Evolutionary conservation across 495 filamentous ascomycete species (phyloP).

Genomic region (Pyrenopolyporus hunteri): DNA sequence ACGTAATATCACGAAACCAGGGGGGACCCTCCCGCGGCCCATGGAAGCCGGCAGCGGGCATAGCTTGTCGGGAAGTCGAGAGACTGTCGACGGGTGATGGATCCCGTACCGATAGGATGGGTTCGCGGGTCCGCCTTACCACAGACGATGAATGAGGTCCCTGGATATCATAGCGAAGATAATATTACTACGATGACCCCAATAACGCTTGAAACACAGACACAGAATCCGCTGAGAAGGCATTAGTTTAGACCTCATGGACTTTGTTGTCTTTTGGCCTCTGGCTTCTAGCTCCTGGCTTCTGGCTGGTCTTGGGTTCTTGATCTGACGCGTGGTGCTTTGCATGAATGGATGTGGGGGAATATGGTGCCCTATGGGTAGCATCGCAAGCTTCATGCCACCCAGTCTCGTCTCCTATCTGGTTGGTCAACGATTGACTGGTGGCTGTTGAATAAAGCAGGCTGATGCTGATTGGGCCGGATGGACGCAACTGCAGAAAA

Average conservation of each 20-base stretch:
- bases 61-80: slow-evolving; percentile 16
- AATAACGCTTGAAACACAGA: no score
- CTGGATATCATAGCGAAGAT: no score
- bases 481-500: slow-evolving; percentile 15
- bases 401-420: slow-evolving; percentile 3
- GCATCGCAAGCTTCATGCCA: slow-evolving; percentile 2
- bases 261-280: not conserved
- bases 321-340: no score
- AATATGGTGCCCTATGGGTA: slow-evolving; percentile 16
- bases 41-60: slow-evolving; percentile 16
- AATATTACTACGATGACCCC: no score
- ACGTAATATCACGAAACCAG: not conserved
- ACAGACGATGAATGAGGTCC: slow-evolving; percentile 7
- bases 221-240: no score
- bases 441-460: slow-evolving; percentile 7
- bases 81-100: not conserved
- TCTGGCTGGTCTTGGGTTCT: no score
- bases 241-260: no score
- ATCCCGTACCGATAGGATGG: slow-evolving; percentile 22
- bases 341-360: slow-evolving; percentile 24
- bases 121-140: slow-evolving; percentile 8
- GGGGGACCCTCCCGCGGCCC: slow-evolving; percentile 19
- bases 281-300: not conserved
- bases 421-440: slow-evolving; percentile 8
- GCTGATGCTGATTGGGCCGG: slow-evolving; percentile 24